Evolutionary conservation across 352 stramenopile genomes (phyloP).

Genomic region (Globisporangium spiculum): DNA sequence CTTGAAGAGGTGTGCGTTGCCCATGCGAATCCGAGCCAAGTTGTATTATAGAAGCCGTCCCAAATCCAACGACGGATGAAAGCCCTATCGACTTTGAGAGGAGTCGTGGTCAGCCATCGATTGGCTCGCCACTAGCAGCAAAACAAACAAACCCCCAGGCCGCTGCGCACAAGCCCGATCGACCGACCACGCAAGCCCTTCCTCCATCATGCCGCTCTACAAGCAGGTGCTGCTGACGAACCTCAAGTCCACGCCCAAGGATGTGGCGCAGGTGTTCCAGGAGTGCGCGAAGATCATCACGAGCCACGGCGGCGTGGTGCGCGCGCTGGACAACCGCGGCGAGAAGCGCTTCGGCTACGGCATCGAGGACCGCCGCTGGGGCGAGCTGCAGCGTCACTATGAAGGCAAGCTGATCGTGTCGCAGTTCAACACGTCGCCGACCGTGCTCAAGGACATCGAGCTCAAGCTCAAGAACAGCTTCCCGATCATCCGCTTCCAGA

Average conservation of each 20-base stretch:
- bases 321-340: conserved; percentile 73
- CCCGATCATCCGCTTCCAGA: conserved; percentile 82
- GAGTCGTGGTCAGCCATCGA: neutral
- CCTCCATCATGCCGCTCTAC: conserved; percentile 73
- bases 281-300: conserved; percentile 75
- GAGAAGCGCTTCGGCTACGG: conserved; percentile 81
- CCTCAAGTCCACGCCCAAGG: conserved; percentile 82
- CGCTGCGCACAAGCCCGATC: neutral
- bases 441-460: conserved; percentile 67
- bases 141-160: neutral
- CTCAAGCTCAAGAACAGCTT: conserved; percentile 85
- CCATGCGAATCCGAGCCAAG: neutral
- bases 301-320: conserved; percentile 66
- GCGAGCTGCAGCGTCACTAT: conserved; percentile 82
- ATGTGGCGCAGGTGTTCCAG: conserved; percentile 82
- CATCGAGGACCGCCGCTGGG: conserved; percentile 84
- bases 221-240: conserved; percentile 89
- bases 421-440: conserved; percentile 81
- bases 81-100: neutral
- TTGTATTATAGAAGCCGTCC: neutral
- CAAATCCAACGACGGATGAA: neutral
- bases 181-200: neutral
- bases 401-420: conserved; percentile 83
- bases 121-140: neutral
- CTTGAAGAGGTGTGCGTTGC: neutral